Evolutionary conservation across 2,329 filamentous ascomycete species (phyloP).

Genomic region (Chaetomium strumarium): DNA sequence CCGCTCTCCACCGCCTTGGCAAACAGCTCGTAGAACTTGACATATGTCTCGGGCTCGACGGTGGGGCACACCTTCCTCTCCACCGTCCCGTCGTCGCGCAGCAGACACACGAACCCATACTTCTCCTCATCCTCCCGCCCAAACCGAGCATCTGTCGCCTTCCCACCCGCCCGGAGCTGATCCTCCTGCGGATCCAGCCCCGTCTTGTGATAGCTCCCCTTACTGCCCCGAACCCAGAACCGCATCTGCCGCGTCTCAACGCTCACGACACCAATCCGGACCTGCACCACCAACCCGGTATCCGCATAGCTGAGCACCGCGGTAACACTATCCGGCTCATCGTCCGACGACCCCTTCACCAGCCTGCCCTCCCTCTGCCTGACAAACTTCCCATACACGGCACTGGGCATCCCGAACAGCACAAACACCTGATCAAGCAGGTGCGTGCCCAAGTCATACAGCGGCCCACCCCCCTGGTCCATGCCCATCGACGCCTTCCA

Average conservation of each 20-base stretch:
- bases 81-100: conserved; percentile 46
- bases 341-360: conserved; percentile 34
- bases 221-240: conserved; percentile 71
- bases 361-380: conserved; percentile 51
- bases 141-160: conserved; percentile 56
- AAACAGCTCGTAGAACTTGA: conserved; percentile 56
- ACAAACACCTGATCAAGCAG: conserved; percentile 68
- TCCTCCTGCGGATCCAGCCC: conserved; percentile 70
- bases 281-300: conserved; percentile 58
- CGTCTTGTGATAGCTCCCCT: conserved; percentile 68
- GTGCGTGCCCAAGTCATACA: conserved; percentile 73
- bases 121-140: conserved; percentile 55
- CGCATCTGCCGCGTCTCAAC: conserved; percentile 63
- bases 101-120: conserved; percentile 53
- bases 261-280: conserved; percentile 63
- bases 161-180: conserved; percentile 59
- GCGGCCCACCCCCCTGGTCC: conserved; percentile 56
- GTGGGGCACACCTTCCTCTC: conserved; percentile 49
- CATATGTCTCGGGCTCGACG: conserved; percentile 61
- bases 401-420: conserved; percentile 62
- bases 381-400: conserved; percentile 62
- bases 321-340: conserved; percentile 53
- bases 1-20: conserved; percentile 43
- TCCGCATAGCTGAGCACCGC: conserved; percentile 60
- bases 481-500: conserved; percentile 64